phyloP scores from a whole-genome alignment of 139 green algal species.

The Coelastrella sp. region DNA sequence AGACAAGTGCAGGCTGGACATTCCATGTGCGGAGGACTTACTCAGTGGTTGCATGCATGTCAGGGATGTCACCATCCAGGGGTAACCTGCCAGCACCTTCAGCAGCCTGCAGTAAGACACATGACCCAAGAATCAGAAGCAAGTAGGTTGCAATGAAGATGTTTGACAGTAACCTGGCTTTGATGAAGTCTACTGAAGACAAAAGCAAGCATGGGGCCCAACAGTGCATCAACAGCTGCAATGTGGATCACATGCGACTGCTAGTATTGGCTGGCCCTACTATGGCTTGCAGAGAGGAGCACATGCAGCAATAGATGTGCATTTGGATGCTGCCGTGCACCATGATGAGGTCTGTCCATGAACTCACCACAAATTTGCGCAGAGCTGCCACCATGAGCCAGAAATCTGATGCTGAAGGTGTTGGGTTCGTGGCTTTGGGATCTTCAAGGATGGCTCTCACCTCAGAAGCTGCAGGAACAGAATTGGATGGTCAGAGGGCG shows the following conservation, averaged over 20 bases:
- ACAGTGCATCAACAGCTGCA: neutral
- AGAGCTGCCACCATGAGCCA: constrained; percentile 89
- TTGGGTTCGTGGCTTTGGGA: constrained; percentile 42
- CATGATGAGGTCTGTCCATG: too few relatives aligned
- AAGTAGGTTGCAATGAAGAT: neutral
- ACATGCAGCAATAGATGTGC: neutral
- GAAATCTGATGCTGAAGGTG: constrained; percentile 64
- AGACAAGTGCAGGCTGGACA: neutral
- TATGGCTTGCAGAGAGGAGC: neutral
- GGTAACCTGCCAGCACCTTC: constrained; percentile 66
- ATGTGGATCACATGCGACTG: neutral
- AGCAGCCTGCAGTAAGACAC: constrained; percentile 41
- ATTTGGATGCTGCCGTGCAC: too few relatives aligned
- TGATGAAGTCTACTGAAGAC: neutral
- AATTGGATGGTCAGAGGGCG: neutral
- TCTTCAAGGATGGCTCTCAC: constrained; percentile 76
- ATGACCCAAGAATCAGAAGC: too few relatives aligned
- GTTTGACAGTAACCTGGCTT: neutral
- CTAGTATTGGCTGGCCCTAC: neutral
- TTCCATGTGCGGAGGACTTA: constrained; percentile 29
- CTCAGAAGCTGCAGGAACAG: constrained; percentile 64
- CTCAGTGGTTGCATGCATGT: constrained; percentile 96
- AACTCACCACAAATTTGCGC: constrained; percentile 72
- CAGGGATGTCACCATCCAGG: constrained; percentile 90
- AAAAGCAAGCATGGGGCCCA: neutral